phyloP scores from a whole-genome alignment of 208 protist genomes.

The Acanthamoeba royreba region DNA sequence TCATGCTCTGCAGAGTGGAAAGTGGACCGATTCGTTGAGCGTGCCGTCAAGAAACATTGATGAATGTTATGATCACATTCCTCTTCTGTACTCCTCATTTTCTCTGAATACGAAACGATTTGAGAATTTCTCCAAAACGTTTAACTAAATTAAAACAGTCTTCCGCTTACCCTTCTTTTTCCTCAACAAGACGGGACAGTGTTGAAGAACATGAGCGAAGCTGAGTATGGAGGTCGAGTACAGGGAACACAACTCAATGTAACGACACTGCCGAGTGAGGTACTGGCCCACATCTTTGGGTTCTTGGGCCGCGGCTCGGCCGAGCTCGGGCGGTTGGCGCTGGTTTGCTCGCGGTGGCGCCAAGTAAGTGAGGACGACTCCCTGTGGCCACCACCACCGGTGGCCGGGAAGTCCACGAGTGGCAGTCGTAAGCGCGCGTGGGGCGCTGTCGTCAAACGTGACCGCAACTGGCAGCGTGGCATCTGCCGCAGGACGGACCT shows the following conservation, averaged over 20 bases:
- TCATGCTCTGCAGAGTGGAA: neutral
- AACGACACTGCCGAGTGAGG: neutral
- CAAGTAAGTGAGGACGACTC: neutral
- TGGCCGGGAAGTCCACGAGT: neutral
- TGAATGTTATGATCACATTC: too few relatives aligned
- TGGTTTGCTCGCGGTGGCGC: neutral
- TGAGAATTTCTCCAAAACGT: too few relatives aligned
- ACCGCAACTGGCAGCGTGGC: neutral
- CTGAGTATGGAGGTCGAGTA: too few relatives aligned
- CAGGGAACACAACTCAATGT: too few relatives aligned
- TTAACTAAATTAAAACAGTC: too few relatives aligned
- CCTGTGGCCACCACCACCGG: neutral
- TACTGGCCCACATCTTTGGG: neutral
- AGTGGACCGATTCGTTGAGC: neutral
- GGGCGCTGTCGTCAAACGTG: neutral
- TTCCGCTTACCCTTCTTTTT: too few relatives aligned
- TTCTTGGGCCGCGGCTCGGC: neutral
- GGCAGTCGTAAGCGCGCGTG: neutral
- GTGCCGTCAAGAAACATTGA: too few relatives aligned
- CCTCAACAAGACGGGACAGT: too few relatives aligned
- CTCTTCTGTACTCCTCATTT: too few relatives aligned
- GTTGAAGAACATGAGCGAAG: too few relatives aligned
- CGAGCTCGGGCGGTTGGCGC: neutral
- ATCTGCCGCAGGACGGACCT: neutral
- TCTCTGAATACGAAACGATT: too few relatives aligned